Percentiles rank a stretch among this genome's conserved stretches.
Evolutionary conservation across 176 grass and related monocot genomes (phyloP).

Genomic region (Aegilops longissima): DNA sequence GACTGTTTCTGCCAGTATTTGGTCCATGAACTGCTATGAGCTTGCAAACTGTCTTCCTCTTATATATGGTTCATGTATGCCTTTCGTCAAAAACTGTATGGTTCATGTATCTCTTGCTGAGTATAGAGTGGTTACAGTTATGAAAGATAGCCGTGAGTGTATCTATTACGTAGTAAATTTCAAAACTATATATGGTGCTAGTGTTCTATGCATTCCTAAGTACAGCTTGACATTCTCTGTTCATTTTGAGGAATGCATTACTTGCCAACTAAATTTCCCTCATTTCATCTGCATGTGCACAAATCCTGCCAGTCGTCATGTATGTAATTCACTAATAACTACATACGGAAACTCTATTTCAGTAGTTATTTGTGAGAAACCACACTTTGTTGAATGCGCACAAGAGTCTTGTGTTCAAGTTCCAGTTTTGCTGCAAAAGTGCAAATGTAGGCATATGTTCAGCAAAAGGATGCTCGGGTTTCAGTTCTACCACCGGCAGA

Average conservation of each 20-base stretch:
- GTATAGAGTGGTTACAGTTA: background rate
- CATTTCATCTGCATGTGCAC: background rate
- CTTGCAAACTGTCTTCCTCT: no score
- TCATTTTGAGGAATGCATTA: background rate
- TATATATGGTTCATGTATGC: no score
- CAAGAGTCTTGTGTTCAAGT: no score
- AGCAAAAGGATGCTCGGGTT: no score
- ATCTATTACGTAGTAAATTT: background rate
- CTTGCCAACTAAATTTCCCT: background rate
- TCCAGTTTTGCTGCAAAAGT: no score
- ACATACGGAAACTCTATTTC: background rate
- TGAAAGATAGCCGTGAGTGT: background rate
- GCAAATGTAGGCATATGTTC: no score
- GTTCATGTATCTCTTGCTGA: background rate
- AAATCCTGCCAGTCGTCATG: background rate
- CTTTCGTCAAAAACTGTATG: background rate
- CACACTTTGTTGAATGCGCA: background rate
- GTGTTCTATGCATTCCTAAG: background rate
- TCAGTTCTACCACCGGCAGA: no score
- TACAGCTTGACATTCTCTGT: background rate
- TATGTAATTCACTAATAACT: background rate
- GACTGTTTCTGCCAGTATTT: no score
- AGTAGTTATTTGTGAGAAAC: slow-evolving; percentile 2
- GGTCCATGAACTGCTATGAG: no score
- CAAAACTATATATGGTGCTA: background rate